Base-by-base conservation (phyloP, 305 asterid genomes). In the Petunia hybrid region DNA sequence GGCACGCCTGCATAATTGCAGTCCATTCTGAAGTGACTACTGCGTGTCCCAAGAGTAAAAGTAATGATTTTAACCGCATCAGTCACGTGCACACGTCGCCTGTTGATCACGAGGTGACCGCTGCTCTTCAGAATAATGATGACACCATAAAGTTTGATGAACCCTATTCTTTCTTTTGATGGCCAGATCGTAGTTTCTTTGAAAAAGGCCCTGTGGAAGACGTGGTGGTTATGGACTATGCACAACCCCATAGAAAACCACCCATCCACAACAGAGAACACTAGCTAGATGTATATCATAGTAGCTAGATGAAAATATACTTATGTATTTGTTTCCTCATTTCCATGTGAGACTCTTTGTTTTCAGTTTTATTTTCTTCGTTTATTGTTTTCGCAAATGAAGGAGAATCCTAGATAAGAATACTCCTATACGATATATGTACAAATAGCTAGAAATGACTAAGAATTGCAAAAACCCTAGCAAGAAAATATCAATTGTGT, bases 211-310 rank as follows among this genome's bases (percentile, higher is more conserved):
- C 64, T 0, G 76, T 76, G 40, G 93, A 89, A 74, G 94, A 91
- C 12, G 74, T 87, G 4, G 93, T 51, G 1, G 77, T 55, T 67
- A 80, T 80, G 95, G 97, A 93, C 71, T 93, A 93, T 10, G 96
- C 96, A 13, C 95, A 87, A 78, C 96, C 97, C 57, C 96, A 87
- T 78, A 91, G 96, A 73, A 93, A 90, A 81, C 92, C 96, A 70
- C 97, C 97, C 42, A 91, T 93, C 81, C 97, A 93, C 84, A 93
- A 93, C 88, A 84, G 40, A 51, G 83, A 84, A 55, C 79, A 74
- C 43, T 90, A 85, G 78, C n/a, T 67, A 63, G 1, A 41, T 35
- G 6, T 31, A 5, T 6, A 79, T 9, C 46, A 16, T 53, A 59
- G 45, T 80, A n/a, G 36, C 82, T 65, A 79, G 76, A 61, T 56